These are phyloP conservation scores for Schoenoplectus triqueter DNA, from an alignment of 202 grass and related monocot genomes.

Conservation along the genomic window DNA sequence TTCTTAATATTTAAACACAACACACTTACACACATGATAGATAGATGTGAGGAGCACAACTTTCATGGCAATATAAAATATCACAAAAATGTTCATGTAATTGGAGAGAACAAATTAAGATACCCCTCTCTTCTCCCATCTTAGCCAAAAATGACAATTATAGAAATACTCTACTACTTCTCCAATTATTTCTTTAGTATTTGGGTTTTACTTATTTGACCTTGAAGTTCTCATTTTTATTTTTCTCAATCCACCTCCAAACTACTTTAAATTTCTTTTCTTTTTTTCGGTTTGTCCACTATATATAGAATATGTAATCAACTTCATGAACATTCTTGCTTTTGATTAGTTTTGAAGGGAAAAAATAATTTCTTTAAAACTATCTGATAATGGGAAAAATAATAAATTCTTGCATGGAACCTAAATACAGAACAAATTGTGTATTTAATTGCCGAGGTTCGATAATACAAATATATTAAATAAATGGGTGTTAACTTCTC, in stretches of 20 bases:
- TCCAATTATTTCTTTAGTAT: background rate
- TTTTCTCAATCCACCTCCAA: background rate
- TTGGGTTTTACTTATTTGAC: constrained; percentile 1
- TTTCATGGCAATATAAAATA: constrained; percentile 21
- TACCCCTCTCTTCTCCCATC: constrained; percentile 12
- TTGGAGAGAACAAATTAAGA: background rate
- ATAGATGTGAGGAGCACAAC: constrained; percentile 39
- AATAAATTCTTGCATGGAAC: background rate
- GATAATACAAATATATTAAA: too few relatives aligned
- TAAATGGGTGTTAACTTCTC: background rate
- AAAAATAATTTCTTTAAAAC: background rate
- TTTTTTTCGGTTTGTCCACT: background rate
- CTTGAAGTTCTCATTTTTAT: background rate
- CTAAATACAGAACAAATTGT: background rate
- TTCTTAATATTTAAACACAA: background rate
- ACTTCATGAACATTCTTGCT: background rate
- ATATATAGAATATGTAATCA: background rate
- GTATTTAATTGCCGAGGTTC: background rate
- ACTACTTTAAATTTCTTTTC: background rate
- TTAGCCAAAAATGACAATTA: constrained; percentile 20
- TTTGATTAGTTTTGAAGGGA: background rate
- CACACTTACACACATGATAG: background rate
- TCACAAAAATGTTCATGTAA: constrained; percentile 11
- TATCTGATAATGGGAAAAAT: background rate
- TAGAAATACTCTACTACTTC: background rate